Evolutionary conservation across 345 rosid genomes (phyloP).

Genomic region (Pugionium cornutum): DNA sequence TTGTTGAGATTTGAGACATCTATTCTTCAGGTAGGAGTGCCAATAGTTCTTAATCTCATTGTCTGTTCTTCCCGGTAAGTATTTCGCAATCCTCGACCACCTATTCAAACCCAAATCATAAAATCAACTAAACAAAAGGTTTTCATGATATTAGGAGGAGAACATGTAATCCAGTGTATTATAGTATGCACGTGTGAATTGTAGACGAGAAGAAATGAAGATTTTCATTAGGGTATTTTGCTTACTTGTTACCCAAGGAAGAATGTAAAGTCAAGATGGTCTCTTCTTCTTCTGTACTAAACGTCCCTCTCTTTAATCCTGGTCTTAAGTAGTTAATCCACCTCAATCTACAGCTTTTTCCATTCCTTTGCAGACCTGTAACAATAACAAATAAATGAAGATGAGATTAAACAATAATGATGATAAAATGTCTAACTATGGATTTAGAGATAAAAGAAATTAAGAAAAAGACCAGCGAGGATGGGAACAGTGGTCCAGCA

Average conservation of each 20-base stretch:
- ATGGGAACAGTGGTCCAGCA: constrained; percentile 91
- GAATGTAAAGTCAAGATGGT: constrained; percentile 68
- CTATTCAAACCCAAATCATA: constrained; percentile 38
- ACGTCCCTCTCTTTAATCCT: constrained; percentile 70
- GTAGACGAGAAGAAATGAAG: background rate
- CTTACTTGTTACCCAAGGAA: constrained; percentile 88
- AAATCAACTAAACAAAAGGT: background rate
- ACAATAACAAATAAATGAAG: no score
- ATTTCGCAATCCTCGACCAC: constrained; percentile 89
- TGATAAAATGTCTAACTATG: no score
- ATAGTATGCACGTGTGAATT: constrained; percentile 1
- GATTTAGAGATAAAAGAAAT: constrained; percentile 6
- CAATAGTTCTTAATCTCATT: constrained; percentile 91
- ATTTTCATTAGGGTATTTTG: background rate
- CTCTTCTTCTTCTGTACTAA: constrained; percentile 66
- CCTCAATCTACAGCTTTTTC: constrained; percentile 92
- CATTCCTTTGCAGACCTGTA: constrained; percentile 79
- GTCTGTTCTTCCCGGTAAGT: constrained; percentile 93
- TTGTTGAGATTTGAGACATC: constrained; percentile 47
- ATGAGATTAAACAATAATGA: no score
- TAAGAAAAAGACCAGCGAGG: constrained; percentile 68
- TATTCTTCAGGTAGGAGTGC: constrained; percentile 89
- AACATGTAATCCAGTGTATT: no score
- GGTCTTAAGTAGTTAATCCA: constrained; percentile 96
- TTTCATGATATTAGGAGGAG: no score